These are phyloP conservation scores for Vaccinium myrtillus DNA, from an alignment of 148 eudicot genomes.

Conservation along the genomic window DNA sequence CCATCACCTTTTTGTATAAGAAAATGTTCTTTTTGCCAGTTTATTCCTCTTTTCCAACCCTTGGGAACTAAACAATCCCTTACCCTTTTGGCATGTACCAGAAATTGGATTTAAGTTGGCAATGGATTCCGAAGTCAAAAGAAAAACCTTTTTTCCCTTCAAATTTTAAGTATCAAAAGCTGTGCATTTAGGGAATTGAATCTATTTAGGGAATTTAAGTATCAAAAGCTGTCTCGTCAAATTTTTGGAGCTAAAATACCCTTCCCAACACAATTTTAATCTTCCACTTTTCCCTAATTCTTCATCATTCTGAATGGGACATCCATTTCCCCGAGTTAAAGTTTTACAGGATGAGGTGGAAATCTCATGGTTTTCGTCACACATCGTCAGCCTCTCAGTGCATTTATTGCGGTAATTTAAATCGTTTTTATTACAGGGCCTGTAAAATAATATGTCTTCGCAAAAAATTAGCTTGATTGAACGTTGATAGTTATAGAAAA, in stretches of 20 bases:
- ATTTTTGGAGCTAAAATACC: neutral
- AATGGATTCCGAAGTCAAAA: neutral
- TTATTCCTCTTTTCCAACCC: neutral
- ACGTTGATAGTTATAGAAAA: no score
- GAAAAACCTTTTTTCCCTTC: no score
- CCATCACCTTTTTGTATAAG: neutral
- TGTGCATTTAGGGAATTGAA: neutral
- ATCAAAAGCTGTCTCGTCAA: neutral
- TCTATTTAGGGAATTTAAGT: neutral
- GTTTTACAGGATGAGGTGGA: no score
- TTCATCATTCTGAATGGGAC: slow-evolving; percentile 6
- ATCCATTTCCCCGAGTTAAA: neutral
- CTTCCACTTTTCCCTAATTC: neutral
- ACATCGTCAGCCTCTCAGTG: no score
- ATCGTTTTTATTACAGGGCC: no score
- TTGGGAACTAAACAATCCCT: slow-evolving; percentile 2
- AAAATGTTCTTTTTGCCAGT: neutral
- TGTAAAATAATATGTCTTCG: no score
- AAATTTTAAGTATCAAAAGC: neutral
- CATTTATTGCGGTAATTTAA: no score
- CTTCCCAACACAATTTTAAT: neutral
- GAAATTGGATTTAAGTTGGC: neutral
- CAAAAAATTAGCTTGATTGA: no score
- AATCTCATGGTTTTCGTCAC: no score
- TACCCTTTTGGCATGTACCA: neutral